phyloP scores from a whole-genome alignment of 129 eudicot genomes.

The Helianthus annuus region HanXRQr2.0-SUNRISE NC_035446.2:134519243-134519742 shows the following conservation, averaged over 20 bases:
- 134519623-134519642: slow-evolving; percentile 26
- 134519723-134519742: not conserved
- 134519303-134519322: too few species aligned
- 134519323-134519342: too few species aligned
- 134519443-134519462: slow-evolving; percentile 57
- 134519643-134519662: slow-evolving; percentile 27
- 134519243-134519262: too few species aligned
- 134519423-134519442: slow-evolving; percentile 81
- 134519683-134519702: slow-evolving; percentile 16
- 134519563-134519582: slow-evolving; percentile 38
- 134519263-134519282: too few species aligned
- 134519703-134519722: slow-evolving; percentile 10
- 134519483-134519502: not conserved
- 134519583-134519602: slow-evolving; percentile 30
- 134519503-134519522: not conserved
- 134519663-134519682: slow-evolving; percentile 2
- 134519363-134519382: slow-evolving; percentile 59
- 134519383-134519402: slow-evolving; percentile 63
- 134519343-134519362: not conserved
- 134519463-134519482: not conserved
- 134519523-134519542: not conserved
- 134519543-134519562: not conserved
- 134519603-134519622: slow-evolving; percentile 35
- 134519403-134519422: slow-evolving; percentile 90
- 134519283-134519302: too few species aligned